These are phyloP conservation scores for Tympanopsis confertula DNA, from an alignment of 2,329 filamentous ascomycete genomes.

Conservation along the genomic window DNA sequence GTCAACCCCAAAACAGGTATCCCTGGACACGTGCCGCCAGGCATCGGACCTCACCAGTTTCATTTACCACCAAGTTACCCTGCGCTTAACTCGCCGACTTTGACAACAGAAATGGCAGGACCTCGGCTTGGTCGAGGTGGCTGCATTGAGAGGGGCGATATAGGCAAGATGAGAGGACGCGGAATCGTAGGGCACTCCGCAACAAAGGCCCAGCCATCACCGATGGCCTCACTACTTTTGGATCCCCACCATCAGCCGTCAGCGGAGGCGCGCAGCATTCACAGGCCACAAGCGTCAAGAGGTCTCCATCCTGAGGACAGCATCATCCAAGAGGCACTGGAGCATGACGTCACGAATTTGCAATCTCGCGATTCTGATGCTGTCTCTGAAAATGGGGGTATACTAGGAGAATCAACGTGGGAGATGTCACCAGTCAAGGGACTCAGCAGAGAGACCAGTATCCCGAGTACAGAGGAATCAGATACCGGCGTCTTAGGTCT, in stretches of 20 bases:
- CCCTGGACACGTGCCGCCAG: background rate
- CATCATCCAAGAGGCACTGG: slow-evolving; percentile 43
- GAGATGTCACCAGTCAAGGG: slow-evolving; percentile 41
- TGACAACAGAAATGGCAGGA: slow-evolving; percentile 41
- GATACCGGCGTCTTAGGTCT: slow-evolving; percentile 44
- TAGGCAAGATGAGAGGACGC: slow-evolving; percentile 25
- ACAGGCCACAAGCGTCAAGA: slow-evolving; percentile 26
- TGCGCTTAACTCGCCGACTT: slow-evolving; percentile 49
- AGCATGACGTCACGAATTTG: slow-evolving; percentile 27
- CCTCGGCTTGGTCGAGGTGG: slow-evolving; percentile 33
- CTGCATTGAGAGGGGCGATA: slow-evolving; percentile 19
- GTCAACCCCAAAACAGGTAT: slow-evolving; percentile 41
- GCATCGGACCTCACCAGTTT: slow-evolving; percentile 29
- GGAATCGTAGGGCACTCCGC: slow-evolving; percentile 29
- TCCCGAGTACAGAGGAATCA: slow-evolving; percentile 27
- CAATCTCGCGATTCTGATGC: slow-evolving; percentile 49
- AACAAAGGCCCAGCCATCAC: slow-evolving; percentile 45
- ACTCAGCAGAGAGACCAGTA: slow-evolving; percentile 39
- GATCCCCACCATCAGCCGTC: slow-evolving; percentile 67
- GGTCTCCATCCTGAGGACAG: slow-evolving; percentile 33
- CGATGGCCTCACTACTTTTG: slow-evolving; percentile 62
- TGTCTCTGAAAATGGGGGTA: slow-evolving; percentile 37
- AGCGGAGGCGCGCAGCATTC: slow-evolving; percentile 23
- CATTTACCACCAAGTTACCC: slow-evolving; percentile 68
- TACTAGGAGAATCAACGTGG: slow-evolving; percentile 47